Base-by-base conservation (phyloP, 306 rosid species). In the Cercis canadensis region DNA sequence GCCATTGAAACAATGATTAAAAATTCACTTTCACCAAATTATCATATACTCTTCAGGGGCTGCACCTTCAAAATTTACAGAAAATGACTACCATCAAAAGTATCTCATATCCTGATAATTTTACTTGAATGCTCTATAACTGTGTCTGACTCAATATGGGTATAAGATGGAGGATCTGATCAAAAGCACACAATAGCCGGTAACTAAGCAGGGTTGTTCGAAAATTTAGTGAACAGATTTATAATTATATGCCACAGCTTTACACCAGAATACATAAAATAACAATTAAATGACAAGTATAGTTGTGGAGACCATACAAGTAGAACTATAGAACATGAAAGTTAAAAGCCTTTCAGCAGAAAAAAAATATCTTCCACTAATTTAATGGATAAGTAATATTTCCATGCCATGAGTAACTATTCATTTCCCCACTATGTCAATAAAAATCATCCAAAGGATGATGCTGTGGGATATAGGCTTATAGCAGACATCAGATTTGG, bases 91-190 rank as follows among this genome's bases (percentile, higher is more conserved):
- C 24, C 60, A 65, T 56, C 11, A 65, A 64, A 37, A 37, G 46
- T 51, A 65, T 40, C 37, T 71, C 49, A 57, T 46, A 41, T 24
- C 47, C 34, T 49, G 29, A 60, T 49, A 31, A 10, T 70, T 62
- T 63, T 66, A 60, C 29, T 55, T 10, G 39, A 40, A 52, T 31
- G 31, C 18, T 45, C 32, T 53, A 17, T 3, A 37, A 57, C 44
- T 59, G 34, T 13, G 47, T 19, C 19, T 60, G 24, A 73, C 49
- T 36, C 13, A 54, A 45, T 47, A 47, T 29, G 57, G 29, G 56
- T 12, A 21, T 19, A 16, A 17, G 17, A 53, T 65, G 13, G 46
- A 44, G 34, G 56, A 61, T 56, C 15, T 49, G 24, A 68, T 17
- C 17, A 68, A 53, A 47, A 40, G 62, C 24, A 66, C 31, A 60